phyloP scores from a whole-genome alignment of 2,329 filamentous ascomycete species.

The Aplosporella prunicola region DNA sequence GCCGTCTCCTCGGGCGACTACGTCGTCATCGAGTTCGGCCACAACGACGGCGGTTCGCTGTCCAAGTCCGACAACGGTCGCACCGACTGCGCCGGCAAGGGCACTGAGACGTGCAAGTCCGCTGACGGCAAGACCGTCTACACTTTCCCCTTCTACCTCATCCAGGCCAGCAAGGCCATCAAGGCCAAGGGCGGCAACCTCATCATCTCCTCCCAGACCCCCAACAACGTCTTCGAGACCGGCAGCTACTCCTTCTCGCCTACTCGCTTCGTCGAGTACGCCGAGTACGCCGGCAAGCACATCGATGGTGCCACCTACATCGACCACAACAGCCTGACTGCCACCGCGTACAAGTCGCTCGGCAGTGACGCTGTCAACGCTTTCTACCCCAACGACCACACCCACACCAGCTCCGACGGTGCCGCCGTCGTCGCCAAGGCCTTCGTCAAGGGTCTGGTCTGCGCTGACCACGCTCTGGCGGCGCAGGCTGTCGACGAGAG shows the following conservation, averaged over 20 bases:
- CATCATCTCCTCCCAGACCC: conserved; percentile 47
- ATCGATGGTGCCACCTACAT: conserved; percentile 33
- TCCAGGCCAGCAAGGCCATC: conserved; percentile 44
- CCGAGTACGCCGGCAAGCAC: conserved; percentile 7
- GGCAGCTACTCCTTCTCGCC: conserved; percentile 40
- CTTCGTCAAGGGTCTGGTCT: conserved; percentile 50
- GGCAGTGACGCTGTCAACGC: conserved; percentile 15
- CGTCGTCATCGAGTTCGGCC: conserved; percentile 59
- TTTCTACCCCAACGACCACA: conserved; percentile 52
- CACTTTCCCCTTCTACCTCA: conserved; percentile 51
- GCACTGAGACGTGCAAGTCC: conserved; percentile 41
- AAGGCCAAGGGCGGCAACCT: conserved; percentile 47
- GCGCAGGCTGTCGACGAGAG: too few species aligned
- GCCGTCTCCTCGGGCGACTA: conserved; percentile 48
- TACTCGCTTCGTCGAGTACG: conserved; percentile 41
- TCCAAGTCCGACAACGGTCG: conserved; percentile 47
- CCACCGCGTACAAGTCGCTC: conserved; percentile 24
- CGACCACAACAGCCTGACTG: conserved; percentile 48
- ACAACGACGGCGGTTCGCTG: conserved; percentile 52
- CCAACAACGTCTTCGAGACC: conserved; percentile 51
- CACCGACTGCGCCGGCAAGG: conserved; percentile 47
- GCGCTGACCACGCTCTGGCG: conserved; percentile 28
- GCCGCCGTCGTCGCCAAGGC: conserved; percentile 47
- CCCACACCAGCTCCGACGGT: conserved; percentile 49
- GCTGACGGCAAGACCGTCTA: conserved; percentile 43